Evolutionary conservation across 768 basidiomycete genomes (phyloP).

Genomic region (Paxillus rubicundulus): DNA sequence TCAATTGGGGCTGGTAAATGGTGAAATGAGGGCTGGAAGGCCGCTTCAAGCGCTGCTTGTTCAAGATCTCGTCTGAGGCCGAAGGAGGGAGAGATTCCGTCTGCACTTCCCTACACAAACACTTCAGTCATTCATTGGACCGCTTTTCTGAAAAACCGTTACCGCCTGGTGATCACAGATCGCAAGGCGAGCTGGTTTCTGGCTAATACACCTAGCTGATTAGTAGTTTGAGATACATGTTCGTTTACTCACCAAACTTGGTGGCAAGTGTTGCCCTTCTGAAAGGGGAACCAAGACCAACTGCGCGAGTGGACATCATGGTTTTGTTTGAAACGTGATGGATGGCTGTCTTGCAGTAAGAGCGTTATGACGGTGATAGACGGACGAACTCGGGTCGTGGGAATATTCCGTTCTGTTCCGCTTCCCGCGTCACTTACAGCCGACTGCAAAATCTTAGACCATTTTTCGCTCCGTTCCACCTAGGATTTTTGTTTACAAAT

Average conservation of each 20-base stretch:
- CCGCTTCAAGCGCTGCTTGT: slow-evolving; percentile 83
- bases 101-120: slow-evolving; percentile 48
- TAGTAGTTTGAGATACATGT: background rate
- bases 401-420: slow-evolving; percentile 6
- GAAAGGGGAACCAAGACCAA: slow-evolving; percentile 58
- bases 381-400: slow-evolving; percentile 16
- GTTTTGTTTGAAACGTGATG: slow-evolving; percentile 11
- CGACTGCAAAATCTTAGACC: too few species aligned
- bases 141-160: slow-evolving; percentile 5
- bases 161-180: slow-evolving; percentile 42
- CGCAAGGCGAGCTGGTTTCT: slow-evolving; percentile 39
- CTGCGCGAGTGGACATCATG: slow-evolving; percentile 45
- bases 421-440: too few species aligned
- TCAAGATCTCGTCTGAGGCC: slow-evolving; percentile 62
- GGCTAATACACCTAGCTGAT: slow-evolving; percentile 26
- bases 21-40: slow-evolving; percentile 94
- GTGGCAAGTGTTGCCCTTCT: slow-evolving; percentile 46
- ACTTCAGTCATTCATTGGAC: slow-evolving; percentile 3
- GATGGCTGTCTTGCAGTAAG: background rate
- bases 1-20: slow-evolving; percentile 94
- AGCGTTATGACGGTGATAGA: slow-evolving; percentile 1
- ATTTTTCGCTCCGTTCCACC: too few species aligned
- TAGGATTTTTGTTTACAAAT: too few species aligned
- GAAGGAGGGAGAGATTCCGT: slow-evolving; percentile 64
- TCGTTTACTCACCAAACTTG: slow-evolving; percentile 24